Percentiles rank a stretch among this genome's conserved stretches.
Conservation (phyloP, 768 basidiomycete genomes). For the Mrakia gelida region DNA sequence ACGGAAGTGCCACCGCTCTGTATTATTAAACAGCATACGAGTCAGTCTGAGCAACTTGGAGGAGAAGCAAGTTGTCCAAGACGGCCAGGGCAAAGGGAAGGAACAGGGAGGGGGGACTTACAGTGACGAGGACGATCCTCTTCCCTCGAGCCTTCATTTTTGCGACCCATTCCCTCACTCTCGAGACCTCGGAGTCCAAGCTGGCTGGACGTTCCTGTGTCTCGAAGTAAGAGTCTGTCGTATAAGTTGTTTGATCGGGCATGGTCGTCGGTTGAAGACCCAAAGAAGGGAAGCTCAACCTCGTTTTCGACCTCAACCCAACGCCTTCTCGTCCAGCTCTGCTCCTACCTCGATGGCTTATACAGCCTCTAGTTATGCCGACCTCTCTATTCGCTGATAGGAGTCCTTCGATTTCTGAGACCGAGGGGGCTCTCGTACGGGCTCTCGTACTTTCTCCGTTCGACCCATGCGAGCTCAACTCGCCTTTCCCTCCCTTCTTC, state of each 20-base stretch:
- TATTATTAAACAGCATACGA: background rate
- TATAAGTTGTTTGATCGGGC: slow-evolving; percentile 51
- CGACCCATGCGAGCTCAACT: background rate
- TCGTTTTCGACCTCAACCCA: background rate
- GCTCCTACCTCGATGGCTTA: background rate
- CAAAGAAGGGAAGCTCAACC: background rate
- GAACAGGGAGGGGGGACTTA: slow-evolving; percentile 48
- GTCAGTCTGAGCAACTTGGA: background rate
- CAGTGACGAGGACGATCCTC: slow-evolving; percentile 89
- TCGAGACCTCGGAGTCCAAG: slow-evolving; percentile 63
- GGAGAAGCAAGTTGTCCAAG: background rate
- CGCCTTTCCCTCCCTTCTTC: background rate
- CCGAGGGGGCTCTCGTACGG: no score
- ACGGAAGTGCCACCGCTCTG: slow-evolving; percentile 99
- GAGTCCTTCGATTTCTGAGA: no score
- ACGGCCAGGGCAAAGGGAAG: background rate
- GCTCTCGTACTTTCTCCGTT: no score
- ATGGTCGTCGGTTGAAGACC: background rate
- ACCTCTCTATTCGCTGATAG: background rate
- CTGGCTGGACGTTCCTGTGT: slow-evolving; percentile 74
- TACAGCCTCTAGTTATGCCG: background rate
- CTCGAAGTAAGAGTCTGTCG: slow-evolving; percentile 83
- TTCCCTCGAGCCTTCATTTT: slow-evolving; percentile 61
- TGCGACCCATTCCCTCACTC: slow-evolving; percentile 64
- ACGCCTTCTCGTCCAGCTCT: background rate